A percentile compares a stretch with the other conserved stretches of the same genome.
Evolutionary conservation across 441 rosid genomes (phyloP).

Genomic region (Populus hybrid): DNA sequence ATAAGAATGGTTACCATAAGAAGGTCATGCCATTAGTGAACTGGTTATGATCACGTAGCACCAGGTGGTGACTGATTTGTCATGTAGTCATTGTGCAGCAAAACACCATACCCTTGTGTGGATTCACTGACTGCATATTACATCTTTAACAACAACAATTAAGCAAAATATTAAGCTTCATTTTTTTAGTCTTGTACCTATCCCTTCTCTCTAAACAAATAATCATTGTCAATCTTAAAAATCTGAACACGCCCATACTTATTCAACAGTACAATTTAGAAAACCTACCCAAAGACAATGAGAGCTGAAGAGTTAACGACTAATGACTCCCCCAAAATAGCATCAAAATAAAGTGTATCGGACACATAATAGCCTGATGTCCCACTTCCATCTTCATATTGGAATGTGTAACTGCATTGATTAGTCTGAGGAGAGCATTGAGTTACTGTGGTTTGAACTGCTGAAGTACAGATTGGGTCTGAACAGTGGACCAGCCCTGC

Average conservation of each 20-base stretch:
- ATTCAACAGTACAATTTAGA: not conserved
- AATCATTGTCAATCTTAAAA: not conserved
- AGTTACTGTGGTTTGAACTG: conserved; percentile 50
- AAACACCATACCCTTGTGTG: not conserved
- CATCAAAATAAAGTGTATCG: conserved; percentile 51
- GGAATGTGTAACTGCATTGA: conserved; percentile 76
- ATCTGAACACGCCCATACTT: conserved; percentile 11
- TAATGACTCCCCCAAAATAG: too few species aligned
- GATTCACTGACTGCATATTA: not conserved
- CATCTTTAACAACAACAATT: not conserved
- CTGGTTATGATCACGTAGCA: not conserved
- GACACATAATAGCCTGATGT: conserved; percentile 87
- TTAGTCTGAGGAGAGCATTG: conserved; percentile 64
- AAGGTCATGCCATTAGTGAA: not conserved
- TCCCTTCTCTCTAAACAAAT: not conserved
- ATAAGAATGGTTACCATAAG: not conserved
- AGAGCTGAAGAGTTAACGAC: too few species aligned
- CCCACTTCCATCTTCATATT: conserved; percentile 97
- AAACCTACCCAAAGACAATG: too few species aligned
- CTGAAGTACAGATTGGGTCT: conserved; percentile 58
- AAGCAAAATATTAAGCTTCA: not conserved
- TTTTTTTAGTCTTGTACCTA: not conserved
- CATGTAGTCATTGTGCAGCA: not conserved
- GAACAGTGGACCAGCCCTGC: conserved; percentile 54
- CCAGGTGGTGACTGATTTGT: too few species aligned